Evolutionary conservation across 306 rosid genomes (phyloP), one percentile per base, ranked within the genome.

Genomic region (Prunus campanulata): DNA sequence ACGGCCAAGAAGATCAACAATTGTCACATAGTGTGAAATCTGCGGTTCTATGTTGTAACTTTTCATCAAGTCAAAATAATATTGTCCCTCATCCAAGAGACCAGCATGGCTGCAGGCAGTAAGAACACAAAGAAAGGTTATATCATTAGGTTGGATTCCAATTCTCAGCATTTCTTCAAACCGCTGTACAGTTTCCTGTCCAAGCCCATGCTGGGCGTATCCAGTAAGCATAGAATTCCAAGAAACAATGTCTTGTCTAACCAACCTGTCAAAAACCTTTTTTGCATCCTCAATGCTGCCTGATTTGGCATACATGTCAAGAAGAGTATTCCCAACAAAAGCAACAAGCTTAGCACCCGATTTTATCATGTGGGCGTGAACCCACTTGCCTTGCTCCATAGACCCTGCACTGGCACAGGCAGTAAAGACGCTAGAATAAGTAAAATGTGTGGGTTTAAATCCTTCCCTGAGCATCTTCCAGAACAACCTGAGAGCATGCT

Each of bases 321-420:
- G 77, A 69, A 78, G 86, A 54, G 82, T 82, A 16, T 82, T 78
- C 47, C 80, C 86, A 15, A 74, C 80, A 63, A 78, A 78, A 70
- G 74, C 79, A 49, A 69, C 77, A 39, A 74, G 80, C 49, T 55
- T 30, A 47, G 61, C 77, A 63, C 65, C 77, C 11, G 80, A 82
- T 61, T 82, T 82, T 6, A 75, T 78, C 77, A 78, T 51, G 49
- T 78, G 86, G 52, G 83, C 82, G 77, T 82, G 86, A 56, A 78
- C 79, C 86, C 86, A 82, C 76, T 82, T 78, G 32, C 82, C 86
- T 76, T 78, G 79, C 77, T 82, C 80, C 47, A 74, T 19, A 74
- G 80, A 83, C 20, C 83, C 86, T 49, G 70, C 77, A 67, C 74
- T 30, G 48, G 86, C 83, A 70, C 79, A 78, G 30, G 75, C 83